These are phyloP conservation scores for Neocucurbitaria cava DNA, from an alignment of 2,329 filamentous ascomycete species.

Conservation along the genomic window DNA sequence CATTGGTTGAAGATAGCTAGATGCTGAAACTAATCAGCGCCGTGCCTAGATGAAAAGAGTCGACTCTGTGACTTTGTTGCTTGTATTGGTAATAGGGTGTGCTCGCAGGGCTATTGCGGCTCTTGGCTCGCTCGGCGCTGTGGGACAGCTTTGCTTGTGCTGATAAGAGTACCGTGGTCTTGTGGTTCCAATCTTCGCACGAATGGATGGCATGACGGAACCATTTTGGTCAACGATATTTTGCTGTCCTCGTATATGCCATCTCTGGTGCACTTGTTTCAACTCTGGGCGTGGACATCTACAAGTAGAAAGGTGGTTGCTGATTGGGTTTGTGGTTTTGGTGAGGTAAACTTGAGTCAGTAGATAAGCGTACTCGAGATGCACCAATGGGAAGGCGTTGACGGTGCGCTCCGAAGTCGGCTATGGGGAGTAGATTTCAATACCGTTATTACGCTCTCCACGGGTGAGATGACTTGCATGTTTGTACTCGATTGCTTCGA, in stretches of 20 bases:
- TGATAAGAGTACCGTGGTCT: conserved; percentile 24
- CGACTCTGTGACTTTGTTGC: conserved; percentile 5
- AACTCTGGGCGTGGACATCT: conserved; percentile 25
- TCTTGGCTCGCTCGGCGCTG: conserved; percentile 13
- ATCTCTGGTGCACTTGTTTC: neutral
- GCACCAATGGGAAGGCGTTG: conserved; percentile 17
- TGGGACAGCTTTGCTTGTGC: conserved; percentile 20
- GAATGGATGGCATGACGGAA: conserved; percentile 10
- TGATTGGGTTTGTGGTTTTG: conserved; percentile 25
- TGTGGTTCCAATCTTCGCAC: too few species aligned
- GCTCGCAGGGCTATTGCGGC: conserved; percentile 1
- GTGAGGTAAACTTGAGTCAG: conserved; percentile 33
- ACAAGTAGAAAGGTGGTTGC: conserved; percentile 7
- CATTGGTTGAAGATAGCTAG: conserved; percentile 34
- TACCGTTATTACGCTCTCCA: conserved; percentile 3
- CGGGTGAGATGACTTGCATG: conserved; percentile 10
- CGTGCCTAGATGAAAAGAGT: conserved; percentile 12
- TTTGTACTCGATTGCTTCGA: conserved; percentile 22
- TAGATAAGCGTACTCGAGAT: conserved; percentile 25
- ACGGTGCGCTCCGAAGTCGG: conserved; percentile 13
- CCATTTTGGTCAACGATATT: conserved; percentile 9
- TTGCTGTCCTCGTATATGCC: conserved; percentile 12
- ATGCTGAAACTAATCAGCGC: conserved; percentile 3
- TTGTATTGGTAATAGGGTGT: conserved; percentile 13
- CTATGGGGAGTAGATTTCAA: neutral